A percentile compares a stretch with the other conserved stretches of the same genome.
Evolutionary conservation across 495 filamentous ascomycete species (phyloP).

Genomic region (Trichoderma orchidacearum): DNA sequence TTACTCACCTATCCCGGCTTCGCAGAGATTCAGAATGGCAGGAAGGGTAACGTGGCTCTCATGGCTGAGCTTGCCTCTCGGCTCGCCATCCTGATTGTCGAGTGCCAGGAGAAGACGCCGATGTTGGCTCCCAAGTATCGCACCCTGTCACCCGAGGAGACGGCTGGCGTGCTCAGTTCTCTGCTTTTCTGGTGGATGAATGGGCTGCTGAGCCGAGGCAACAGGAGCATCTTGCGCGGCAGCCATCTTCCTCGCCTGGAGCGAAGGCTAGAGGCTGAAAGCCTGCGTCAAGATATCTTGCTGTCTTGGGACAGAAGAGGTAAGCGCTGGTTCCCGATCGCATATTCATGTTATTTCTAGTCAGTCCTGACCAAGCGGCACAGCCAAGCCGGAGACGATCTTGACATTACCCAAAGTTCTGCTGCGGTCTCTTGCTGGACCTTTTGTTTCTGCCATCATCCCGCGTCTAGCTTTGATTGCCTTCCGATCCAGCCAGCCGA

Average conservation of each 20-base stretch:
- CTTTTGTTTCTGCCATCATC: constrained; percentile 32
- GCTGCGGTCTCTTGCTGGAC: constrained; percentile 31
- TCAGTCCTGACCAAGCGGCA: not conserved
- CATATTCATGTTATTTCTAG: not conserved
- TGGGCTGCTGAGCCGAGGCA: constrained; percentile 38
- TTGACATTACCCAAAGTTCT: constrained; percentile 30
- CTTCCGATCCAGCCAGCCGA: constrained; percentile 49
- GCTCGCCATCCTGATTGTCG: constrained; percentile 2
- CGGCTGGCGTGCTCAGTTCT: constrained; percentile 23
- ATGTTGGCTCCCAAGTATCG: not conserved
- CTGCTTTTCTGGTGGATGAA: constrained; percentile 52
- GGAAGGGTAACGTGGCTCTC: not conserved
- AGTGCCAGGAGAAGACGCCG: not conserved
- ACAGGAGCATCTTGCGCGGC: constrained; percentile 24
- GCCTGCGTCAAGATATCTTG: constrained; percentile 21
- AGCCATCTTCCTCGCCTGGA: constrained; percentile 35
- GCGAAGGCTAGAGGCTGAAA: constrained; percentile 27
- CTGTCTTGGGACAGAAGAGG: constrained; percentile 18
- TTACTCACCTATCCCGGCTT: not conserved
- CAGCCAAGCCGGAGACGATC: constrained; percentile 16
- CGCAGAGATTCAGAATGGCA: not conserved
- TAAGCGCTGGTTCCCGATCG: constrained; percentile 2
- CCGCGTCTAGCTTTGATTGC: constrained; percentile 41
- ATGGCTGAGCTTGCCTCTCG: not conserved
- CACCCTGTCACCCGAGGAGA: constrained; percentile 25